Evolutionary conservation across 139 green algal species (phyloP).

Genomic region (Tetratostichococcus sp.): DNA sequence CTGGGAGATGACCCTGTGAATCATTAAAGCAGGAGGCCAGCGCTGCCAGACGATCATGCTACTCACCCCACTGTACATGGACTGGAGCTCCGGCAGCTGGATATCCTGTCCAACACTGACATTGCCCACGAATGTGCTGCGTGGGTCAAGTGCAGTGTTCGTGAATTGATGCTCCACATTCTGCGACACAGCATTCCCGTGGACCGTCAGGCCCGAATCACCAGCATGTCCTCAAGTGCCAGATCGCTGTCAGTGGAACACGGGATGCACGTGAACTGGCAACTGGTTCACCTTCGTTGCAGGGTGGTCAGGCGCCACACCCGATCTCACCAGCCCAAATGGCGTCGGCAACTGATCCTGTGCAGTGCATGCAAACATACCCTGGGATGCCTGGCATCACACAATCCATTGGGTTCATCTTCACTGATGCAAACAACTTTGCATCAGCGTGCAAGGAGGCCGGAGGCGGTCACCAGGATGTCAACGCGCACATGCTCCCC

Average conservation of each 20-base stretch:
- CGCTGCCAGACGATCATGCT: too few relatives aligned
- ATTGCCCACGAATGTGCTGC: conserved; percentile 78
- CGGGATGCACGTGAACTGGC: background rate
- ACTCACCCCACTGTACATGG: conserved; percentile 68
- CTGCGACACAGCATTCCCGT: conserved; percentile 37
- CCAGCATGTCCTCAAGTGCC: too few relatives aligned
- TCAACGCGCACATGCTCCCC: conserved; percentile 32
- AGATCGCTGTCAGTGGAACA: too few relatives aligned
- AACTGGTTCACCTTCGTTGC: conserved; percentile 76
- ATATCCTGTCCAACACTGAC: conserved; percentile 72
- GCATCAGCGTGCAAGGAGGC: too few relatives aligned
- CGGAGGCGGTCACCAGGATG: conserved; percentile 49
- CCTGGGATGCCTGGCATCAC: too few relatives aligned
- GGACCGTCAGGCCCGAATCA: too few relatives aligned
- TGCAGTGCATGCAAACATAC: background rate
- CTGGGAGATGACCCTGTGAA: too few relatives aligned
- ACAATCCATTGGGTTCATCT: too few relatives aligned
- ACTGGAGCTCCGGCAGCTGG: conserved; percentile 57
- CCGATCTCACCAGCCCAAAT: conserved; percentile 91
- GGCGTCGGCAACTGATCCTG: conserved; percentile 85
- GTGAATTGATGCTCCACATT: conserved; percentile 90
- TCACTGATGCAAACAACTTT: too few relatives aligned
- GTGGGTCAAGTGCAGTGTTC: conserved; percentile 37
- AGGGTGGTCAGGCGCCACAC: conserved; percentile 94
- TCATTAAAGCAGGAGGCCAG: too few relatives aligned